Evolutionary conservation across 495 filamentous ascomycete species (phyloP).

Genomic region (Hyaloscypha hepaticicola): DNA sequence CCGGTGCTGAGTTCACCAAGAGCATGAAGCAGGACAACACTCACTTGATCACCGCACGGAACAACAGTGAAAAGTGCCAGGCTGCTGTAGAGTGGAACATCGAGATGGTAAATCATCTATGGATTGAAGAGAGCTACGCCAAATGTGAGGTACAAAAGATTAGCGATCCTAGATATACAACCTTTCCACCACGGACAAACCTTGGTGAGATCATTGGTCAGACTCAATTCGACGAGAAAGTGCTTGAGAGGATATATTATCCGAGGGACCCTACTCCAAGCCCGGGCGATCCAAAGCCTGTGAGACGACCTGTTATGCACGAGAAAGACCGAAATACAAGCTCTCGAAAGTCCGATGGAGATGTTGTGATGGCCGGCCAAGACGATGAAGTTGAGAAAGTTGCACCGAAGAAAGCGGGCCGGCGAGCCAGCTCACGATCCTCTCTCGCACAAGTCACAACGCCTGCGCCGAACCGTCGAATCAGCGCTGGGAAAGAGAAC

Average conservation of each 20-base stretch:
- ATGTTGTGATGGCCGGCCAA: conserved; percentile 15
- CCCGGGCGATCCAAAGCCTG: conserved; percentile 20
- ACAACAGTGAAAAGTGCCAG: conserved; percentile 82
- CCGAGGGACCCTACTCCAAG: conserved; percentile 33
- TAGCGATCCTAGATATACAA: conserved; percentile 67
- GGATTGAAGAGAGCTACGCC: conserved; percentile 96
- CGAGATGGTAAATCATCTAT: conserved; percentile 88
- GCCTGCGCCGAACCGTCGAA: conserved; percentile 22
- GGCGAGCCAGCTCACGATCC: conserved; percentile 1
- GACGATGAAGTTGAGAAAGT: conserved; percentile 10
- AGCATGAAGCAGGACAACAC: conserved; percentile 93
- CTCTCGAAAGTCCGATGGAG: conserved; percentile 11
- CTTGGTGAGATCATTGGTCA: conserved; percentile 90
- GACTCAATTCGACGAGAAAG: conserved; percentile 58
- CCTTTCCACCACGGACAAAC: conserved; percentile 86
- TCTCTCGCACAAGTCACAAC: conserved; percentile 16
- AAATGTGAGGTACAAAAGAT: conserved; percentile 70
- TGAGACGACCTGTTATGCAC: conserved; percentile 27
- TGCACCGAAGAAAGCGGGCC: neutral
- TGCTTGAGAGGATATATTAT: conserved; percentile 57
- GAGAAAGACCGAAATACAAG: conserved; percentile 30
- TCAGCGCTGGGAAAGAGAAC: conserved; percentile 70
- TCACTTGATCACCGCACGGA: conserved; percentile 89
- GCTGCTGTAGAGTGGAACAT: conserved; percentile 93
- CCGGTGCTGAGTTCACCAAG: conserved; percentile 86